Percentiles rank a stretch among this genome's conserved stretches.
phyloP scores from a whole-genome alignment of 2,329 filamentous ascomycete species.

The Coniochaeta sp. region DNA sequence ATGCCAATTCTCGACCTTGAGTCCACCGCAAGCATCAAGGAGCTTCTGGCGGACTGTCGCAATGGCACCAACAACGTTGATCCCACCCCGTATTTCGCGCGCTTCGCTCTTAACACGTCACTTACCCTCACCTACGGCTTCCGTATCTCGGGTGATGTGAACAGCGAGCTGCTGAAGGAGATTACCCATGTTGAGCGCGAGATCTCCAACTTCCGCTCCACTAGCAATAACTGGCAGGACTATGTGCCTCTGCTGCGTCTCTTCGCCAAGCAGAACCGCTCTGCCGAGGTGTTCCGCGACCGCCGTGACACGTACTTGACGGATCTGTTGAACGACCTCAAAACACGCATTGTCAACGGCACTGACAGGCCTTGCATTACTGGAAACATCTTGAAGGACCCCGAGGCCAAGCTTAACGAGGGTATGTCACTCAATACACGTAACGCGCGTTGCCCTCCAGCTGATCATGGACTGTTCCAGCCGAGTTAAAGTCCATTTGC shows the following conservation, averaged over 20 bases:
- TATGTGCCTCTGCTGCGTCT: slow-evolving; percentile 70
- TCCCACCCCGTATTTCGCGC: slow-evolving; percentile 61
- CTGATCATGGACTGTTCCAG: too few relatives aligned
- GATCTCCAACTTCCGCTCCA: slow-evolving; percentile 69
- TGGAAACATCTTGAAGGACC: too few relatives aligned
- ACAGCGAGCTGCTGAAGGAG: slow-evolving; percentile 62
- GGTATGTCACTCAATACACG: too few relatives aligned
- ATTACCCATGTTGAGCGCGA: slow-evolving; percentile 70
- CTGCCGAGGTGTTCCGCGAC: too few relatives aligned
- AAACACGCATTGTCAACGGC: too few relatives aligned
- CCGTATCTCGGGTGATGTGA: slow-evolving; percentile 63
- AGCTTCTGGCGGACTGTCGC: slow-evolving; percentile 41
- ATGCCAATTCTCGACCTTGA: slow-evolving; percentile 80
- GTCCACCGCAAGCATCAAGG: slow-evolving; percentile 62
- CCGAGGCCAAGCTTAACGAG: too few relatives aligned
- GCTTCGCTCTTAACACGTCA: slow-evolving; percentile 70
- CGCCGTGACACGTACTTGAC: too few relatives aligned
- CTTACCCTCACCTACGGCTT: slow-evolving; percentile 75
- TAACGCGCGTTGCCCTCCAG: too few relatives aligned
- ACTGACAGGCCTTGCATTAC: too few relatives aligned
- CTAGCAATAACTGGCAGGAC: slow-evolving; percentile 79
- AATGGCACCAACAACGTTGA: slow-evolving; percentile 33
- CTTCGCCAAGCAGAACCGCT: too few relatives aligned
- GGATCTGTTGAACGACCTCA: too few relatives aligned
- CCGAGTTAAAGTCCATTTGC: too few relatives aligned